Evolutionary conservation across 805 yeast genomes (phyloP), one percentile per base, ranked within the genome.

Genomic region (Debaryomyces maramus): DNA sequence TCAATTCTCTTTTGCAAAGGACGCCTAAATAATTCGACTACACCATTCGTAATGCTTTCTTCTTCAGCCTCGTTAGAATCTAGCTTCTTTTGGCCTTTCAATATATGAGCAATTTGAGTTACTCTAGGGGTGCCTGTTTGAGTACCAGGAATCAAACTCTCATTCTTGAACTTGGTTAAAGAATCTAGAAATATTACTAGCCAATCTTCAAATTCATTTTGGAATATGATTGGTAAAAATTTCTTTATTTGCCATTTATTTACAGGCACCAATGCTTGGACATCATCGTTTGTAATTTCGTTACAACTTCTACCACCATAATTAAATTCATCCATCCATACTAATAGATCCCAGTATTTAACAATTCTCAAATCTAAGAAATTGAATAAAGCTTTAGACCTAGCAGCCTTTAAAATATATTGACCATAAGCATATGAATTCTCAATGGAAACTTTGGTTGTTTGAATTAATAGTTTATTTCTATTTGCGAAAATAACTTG

Each of bases 251-350:
- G 93, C 99, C 99, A 93, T 35, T 80, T 63, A 41, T 77, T 75
- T 35, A 63, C 72, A 1, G 86, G 81, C 8, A 60, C 58, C 43
- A 78, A 58, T 20, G 64, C 60, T 48, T 75, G 81, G 4, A 60
- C 52, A 13, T 71, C 74, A 3, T 65, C 67, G 38, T 63, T 70
- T 3, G 71, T 61, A 36, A 78, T 74, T 39, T 68, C 67, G 14
- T 53, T 52, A 51, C 81, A 76, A 43, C 68, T 69, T 36, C 81
- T 60, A 5, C 99, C 99, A 31, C 95, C 85, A 60, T 73, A 89
- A 55, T 93, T 93, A 52, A 78, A 79, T 50, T 84, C 82, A 58
- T 93, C 97, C 95, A 91, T 86, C 98, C 97, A 95, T 2, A 93
- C 66, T 47, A 93, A 66, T n/a, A 84, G 55, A 58, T 93, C 97